Base-by-base conservation (phyloP, 768 basidiomycete genomes). In the Rhizopogon vesiculosus region DNA sequence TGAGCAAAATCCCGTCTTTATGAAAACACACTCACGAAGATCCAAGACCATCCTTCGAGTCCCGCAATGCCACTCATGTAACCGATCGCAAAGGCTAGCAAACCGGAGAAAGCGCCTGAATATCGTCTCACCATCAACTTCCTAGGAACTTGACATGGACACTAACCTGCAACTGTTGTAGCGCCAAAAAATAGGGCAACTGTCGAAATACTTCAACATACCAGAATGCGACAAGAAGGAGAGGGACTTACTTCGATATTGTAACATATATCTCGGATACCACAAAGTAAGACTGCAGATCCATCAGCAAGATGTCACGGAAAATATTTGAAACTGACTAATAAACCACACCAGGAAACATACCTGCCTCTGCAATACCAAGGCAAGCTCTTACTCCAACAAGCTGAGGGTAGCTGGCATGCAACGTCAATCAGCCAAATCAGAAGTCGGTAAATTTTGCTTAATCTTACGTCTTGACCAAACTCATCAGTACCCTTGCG, bases 341-440 rank as follows among this genome's bases (percentile, higher is more conserved):
- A 71, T 87, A 91, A 0, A 81, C 78, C 9, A 89, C 84, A 25
- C 87, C 87, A 10, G 88, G 87, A 66, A 86, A 89, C 9, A 88
- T 64, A 3, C 88, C 86, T 5, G 85, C 83, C 68, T 90, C 88
- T 0, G 85, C 78, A 2, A 85, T 63, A 2, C 87, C 88, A 0
- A 89, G 78, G 56, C 78, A 80, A 7, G 83, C 68, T 9, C 85
- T 78, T 9, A 73, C 74, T 18, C 76, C 84, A 12, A 85, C 77
- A 13, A 87, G 77, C 62, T 86, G 79, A 8, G 78, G 78, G 62
- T 84, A 87, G 25, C 86, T 87, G 59, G 5, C 42, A 18, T 18
- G n/a, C 25, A 35, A 22, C 28, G 48, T 35, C 2, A 45, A 40
- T 35, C 35, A 38, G n/a, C 8, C 31, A 46, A 10, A 22, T 51